These are phyloP conservation scores for Cyclanthera cordifolia DNA, from an alignment of 306 rosid genomes.

Conservation along the genomic window DNA sequence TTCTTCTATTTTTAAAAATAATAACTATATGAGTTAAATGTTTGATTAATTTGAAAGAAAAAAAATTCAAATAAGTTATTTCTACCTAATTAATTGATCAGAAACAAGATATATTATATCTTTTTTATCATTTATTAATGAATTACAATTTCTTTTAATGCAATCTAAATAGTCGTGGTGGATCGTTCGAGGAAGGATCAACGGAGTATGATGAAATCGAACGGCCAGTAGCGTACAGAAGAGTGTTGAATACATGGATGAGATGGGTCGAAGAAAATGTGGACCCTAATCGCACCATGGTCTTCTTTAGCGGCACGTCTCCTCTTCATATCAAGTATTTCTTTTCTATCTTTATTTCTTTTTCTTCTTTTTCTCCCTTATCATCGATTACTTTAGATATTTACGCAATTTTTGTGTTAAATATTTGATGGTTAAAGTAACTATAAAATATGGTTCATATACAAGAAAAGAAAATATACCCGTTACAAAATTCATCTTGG, in stretches of 20 bases:
- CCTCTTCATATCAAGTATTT: slow-evolving; percentile 93
- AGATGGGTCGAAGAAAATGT: slow-evolving; percentile 67
- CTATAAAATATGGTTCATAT: too few relatives aligned
- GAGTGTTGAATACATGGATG: slow-evolving; percentile 71
- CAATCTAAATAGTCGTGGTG: slow-evolving; percentile 53
- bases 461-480: too few relatives aligned
- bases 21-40: too few relatives aligned
- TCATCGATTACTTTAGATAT: background rate
- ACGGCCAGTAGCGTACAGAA: slow-evolving; percentile 50
- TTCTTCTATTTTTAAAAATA: too few relatives aligned
- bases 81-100: too few relatives aligned
- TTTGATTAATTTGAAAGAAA: too few relatives aligned
- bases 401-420: too few relatives aligned
- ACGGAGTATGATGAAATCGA: slow-evolving; percentile 65
- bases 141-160: background rate
- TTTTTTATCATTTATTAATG: background rate
- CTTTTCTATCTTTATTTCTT: slow-evolving; percentile 10
- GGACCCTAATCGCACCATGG: slow-evolving; percentile 60
- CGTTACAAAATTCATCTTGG: too few relatives aligned
- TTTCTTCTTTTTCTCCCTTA: background rate
- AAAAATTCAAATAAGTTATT: too few relatives aligned
- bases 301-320: slow-evolving; percentile 80
- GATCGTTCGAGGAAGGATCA: slow-evolving; percentile 66
- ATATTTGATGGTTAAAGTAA: too few relatives aligned
- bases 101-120: too few relatives aligned